These are phyloP conservation scores for Aureobasidium sp. DNA, from an alignment of 2,329 filamentous ascomycete species.

Conservation along the genomic window DNA sequence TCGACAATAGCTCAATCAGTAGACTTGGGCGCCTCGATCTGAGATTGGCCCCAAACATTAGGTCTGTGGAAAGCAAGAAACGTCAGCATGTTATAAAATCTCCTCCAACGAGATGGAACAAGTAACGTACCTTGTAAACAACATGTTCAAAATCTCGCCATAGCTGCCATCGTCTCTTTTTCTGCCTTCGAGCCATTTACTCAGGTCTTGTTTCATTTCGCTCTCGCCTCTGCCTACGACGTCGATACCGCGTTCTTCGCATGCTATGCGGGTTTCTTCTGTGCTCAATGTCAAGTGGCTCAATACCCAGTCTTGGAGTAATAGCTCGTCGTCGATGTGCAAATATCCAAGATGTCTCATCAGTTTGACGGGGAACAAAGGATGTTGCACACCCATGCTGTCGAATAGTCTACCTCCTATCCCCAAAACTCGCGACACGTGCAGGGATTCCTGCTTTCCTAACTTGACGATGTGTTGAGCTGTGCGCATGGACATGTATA, in stretches of 20 bases:
- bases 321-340: slow-evolving; percentile 60
- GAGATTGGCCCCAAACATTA: slow-evolving; percentile 6
- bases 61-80: not conserved
- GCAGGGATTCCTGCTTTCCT: slow-evolving; percentile 28
- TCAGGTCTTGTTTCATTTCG: slow-evolving; percentile 24
- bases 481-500: not conserved
- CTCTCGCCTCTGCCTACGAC: slow-evolving; percentile 21
- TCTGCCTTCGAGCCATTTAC: slow-evolving; percentile 32
- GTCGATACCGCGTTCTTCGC: slow-evolving; percentile 27
- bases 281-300: slow-evolving; percentile 49
- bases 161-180: slow-evolving; percentile 28
- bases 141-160: slow-evolving; percentile 22
- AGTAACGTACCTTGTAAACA: slow-evolving; percentile 26
- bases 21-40: not conserved
- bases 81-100: not conserved
- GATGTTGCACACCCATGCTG: slow-evolving; percentile 37
- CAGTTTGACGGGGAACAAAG: slow-evolving; percentile 46
- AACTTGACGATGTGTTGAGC: not conserved
- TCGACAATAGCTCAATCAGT: not conserved
- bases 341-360: slow-evolving; percentile 55
- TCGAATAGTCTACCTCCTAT: slow-evolving; percentile 31
- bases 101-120: too few relatives aligned
- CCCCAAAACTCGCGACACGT: slow-evolving; percentile 33
- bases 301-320: slow-evolving; percentile 34
- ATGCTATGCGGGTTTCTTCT: slow-evolving; percentile 29